Base-by-base conservation (phyloP, 2,329 filamentous ascomycete species). In the Blastomyces gilchristii region DNA sequence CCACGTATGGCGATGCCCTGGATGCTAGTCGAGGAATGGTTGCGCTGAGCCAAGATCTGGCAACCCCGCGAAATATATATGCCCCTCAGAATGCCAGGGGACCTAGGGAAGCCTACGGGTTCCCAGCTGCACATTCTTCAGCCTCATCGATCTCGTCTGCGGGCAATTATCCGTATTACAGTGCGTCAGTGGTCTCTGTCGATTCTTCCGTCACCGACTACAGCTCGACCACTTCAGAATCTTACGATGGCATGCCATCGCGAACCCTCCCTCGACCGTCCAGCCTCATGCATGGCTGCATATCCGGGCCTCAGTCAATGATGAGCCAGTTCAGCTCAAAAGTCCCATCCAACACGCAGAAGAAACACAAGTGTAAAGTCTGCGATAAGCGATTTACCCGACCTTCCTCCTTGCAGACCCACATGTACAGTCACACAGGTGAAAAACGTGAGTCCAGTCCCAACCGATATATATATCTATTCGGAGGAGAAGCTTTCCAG, bases 341-440 rank as follows among this genome's bases (percentile, higher is more conserved):
- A 78, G 87, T 97, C 61, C 92, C 91, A 0, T 92, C 90, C 22
- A 96, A 91, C 78, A 94, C 93, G 11, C 91, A 97, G 74, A 97
- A 97, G 86, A 97, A 97, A 82, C 94, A 97, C 80, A 97, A 97
- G 81, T 97, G 93, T 84, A 97, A 96, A 79, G 90, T 97, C 65
- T 97, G 93, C 80, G 93, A 97, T 77, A 97, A 97, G 83, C 87
- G 93, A 53, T 97, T 97, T 76, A 97, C 93, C 1, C 85, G 93
- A 62, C 93, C 93, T 1, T 96, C 91, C 73, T 97, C 93, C 16
- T 77, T 97, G 49, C 93, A 97, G 74, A 97, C 93, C 41, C 93
- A 97, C 74, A 97, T 97, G 89, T 97, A 97, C 79, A 96, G 91
- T 77, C 93, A 97, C 73, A 97, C 93, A 63, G 93, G 93, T 73